Base-by-base conservation (phyloP, 805 yeast genomes). In the Ogataea pini region DNA sequence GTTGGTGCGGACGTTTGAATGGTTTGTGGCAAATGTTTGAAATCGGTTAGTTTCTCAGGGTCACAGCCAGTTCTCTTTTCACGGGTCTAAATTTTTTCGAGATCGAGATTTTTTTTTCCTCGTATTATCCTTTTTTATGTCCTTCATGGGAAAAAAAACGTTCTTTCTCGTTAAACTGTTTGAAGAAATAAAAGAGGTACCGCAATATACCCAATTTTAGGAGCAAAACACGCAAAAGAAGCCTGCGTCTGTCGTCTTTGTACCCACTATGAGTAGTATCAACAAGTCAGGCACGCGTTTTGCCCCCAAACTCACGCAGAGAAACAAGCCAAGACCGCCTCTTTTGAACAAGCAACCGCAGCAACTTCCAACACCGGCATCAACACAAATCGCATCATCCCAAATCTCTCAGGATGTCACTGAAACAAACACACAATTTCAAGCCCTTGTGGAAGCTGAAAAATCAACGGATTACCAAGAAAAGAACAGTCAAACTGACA, bases 241-340 rank as follows among this genome's bases (percentile, higher is more conserved):
- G 7, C 37, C 22, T 20, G 37, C 10, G 17, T 34, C 37, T 34
- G 37, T 7, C 37, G 20, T 22, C 25, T 6, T 17, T 34, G n/a
- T 17, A 34, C 10, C 44, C 17, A 16, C 45, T 7, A 62, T 62
- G 63, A 60, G 63, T 54, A 52, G 61, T 37, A 57, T 64, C 42
- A 64, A 79, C 52, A 79, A 79, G 58, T 73, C 81, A 42, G 78
- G 82, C 20, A 76, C 85, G 10, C 79, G 85, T 47, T 85, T 85
- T 65, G 72, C 77, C n/a, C 90, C 90, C 2, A 83, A 82, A 51
- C 57, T 70, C 9, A 73, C 64, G 1, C 66, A 61, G 41, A 60
- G 72, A 46, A 58, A 51, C 45, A 52, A 43, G 43, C 45, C 48
- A 12, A 49, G 44, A 20, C 45, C 50, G 13, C 29, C 41, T 17